phyloP scores from a whole-genome alignment of 345 rosid genomes.

The Pistacia integerrima region DNA sequence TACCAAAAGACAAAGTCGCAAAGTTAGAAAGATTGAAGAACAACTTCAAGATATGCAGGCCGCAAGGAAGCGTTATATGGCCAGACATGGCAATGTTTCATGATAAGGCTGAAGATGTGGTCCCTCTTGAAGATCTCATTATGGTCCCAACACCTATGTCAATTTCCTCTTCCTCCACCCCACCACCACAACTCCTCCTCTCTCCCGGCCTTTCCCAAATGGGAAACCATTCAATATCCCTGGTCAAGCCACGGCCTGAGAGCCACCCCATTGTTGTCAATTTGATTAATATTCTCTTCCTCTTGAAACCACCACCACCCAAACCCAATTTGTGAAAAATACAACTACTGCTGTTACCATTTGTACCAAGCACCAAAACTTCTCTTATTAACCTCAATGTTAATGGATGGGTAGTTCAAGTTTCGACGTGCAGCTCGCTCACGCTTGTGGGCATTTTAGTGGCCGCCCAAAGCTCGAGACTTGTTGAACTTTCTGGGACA shows the following conservation, averaged over 20 bases:
- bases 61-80: too few relatives aligned
- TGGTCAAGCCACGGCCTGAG: constrained; percentile 55
- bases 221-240: constrained; percentile 28
- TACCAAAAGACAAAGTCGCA: too few relatives aligned
- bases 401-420: constrained; percentile 20
- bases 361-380: too few relatives aligned
- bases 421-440: constrained; percentile 83
- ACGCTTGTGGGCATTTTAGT: constrained; percentile 95
- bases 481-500: constrained; percentile 90
- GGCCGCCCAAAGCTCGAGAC: constrained; percentile 97
- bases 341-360: too few relatives aligned
- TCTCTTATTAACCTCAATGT: too few relatives aligned
- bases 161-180: constrained; percentile 44
- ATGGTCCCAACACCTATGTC: constrained; percentile 44
- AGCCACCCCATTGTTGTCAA: constrained; percentile 29
- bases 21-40: too few relatives aligned
- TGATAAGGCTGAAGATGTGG: constrained; percentile 19
- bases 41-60: too few relatives aligned
- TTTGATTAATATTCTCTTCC: constrained; percentile 27
- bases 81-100: too few relatives aligned
- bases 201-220: constrained; percentile 7
- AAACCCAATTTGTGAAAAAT: not conserved
- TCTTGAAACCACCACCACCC: not conserved
- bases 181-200: constrained; percentile 12
- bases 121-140: constrained; percentile 33